Percentiles rank a stretch among this genome's conserved stretches.
These are phyloP conservation scores for Rhypophila decipiens DNA, from an alignment of 495 filamentous ascomycete species.

Conservation along the genomic window DNA sequence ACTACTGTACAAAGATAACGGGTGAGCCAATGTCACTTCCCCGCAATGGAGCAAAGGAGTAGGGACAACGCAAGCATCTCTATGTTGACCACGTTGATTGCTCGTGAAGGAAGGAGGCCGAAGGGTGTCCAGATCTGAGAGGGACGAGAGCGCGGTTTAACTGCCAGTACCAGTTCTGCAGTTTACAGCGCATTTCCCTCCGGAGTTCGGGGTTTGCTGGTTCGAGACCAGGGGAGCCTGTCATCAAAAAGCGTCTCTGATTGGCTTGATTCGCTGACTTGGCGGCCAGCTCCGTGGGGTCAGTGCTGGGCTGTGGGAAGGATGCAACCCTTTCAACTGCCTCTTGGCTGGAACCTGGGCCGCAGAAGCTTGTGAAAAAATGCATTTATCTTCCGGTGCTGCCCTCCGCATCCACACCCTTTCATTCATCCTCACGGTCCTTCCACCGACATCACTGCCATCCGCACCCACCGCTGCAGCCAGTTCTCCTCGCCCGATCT, in stretches of 20 bases:
- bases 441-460: background rate
- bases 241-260: background rate
- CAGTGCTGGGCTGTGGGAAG: too few species aligned
- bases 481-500: slow-evolving; percentile 25
- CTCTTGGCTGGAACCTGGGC: background rate
- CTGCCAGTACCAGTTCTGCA: too few species aligned
- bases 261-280: slow-evolving; percentile 1
- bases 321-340: slow-evolving; percentile 1
- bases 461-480: background rate
- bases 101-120: too few species aligned
- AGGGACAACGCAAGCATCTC: too few species aligned
- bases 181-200: background rate
- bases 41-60: too few species aligned
- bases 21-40: too few species aligned
- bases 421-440: background rate
- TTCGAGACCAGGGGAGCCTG: background rate
- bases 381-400: slow-evolving; percentile 9
- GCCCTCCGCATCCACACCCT: background rate
- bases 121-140: too few species aligned
- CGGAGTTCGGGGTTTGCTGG: background rate
- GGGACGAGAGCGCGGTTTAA: background rate
- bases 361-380: slow-evolving; percentile 13
- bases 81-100: too few species aligned
- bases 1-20: too few species aligned
- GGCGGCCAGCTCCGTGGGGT: slow-evolving; percentile 2